These are phyloP conservation scores for Pythium chondricola DNA, from an alignment of 352 stramenopile genomes.

Conservation along the genomic window DNA sequence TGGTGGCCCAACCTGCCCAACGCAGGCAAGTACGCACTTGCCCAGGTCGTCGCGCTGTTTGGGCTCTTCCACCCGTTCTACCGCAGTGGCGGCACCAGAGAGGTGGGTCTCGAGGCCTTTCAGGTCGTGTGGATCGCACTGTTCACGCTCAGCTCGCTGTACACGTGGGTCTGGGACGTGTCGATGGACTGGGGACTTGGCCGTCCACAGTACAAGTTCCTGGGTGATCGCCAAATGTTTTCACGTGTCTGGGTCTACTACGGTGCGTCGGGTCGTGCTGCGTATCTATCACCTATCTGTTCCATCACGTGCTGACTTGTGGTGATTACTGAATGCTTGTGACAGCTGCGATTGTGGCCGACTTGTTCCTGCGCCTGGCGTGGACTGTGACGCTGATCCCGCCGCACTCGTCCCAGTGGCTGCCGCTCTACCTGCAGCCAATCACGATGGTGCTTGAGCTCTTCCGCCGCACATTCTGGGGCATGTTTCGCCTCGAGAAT, in stretches of 20 bases:
- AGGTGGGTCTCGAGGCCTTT: slow-evolving; percentile 25
- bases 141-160: slow-evolving; percentile 75
- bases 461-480: slow-evolving; percentile 83
- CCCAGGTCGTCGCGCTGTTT: slow-evolving; percentile 81
- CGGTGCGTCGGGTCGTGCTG: too few species aligned
- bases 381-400: slow-evolving; percentile 81
- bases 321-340: too few species aligned
- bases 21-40: slow-evolving; percentile 92
- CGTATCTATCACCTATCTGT: too few species aligned
- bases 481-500: slow-evolving; percentile 83
- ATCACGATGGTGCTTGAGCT: slow-evolving; percentile 84
- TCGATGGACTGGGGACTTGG: slow-evolving; percentile 86
- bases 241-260: slow-evolving; percentile 78
- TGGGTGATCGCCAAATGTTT: slow-evolving; percentile 83
- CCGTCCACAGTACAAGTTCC: slow-evolving; percentile 68
- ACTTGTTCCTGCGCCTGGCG: slow-evolving; percentile 77
- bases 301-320: too few species aligned
- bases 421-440: slow-evolving; percentile 75
- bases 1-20: slow-evolving; percentile 95
- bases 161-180: slow-evolving; percentile 82
- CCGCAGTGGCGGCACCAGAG: slow-evolving; percentile 18
- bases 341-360: slow-evolving; percentile 57
- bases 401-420: slow-evolving; percentile 40
- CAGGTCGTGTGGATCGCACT: slow-evolving; percentile 69
- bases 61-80: slow-evolving; percentile 84